A percentile compares a stretch with the other conserved stretches of the same genome.
These are phyloP conservation scores for Pseudogymnoascus sp. DNA, from an alignment of 2,329 filamentous ascomycete genomes.

Conservation along the genomic window DNA sequence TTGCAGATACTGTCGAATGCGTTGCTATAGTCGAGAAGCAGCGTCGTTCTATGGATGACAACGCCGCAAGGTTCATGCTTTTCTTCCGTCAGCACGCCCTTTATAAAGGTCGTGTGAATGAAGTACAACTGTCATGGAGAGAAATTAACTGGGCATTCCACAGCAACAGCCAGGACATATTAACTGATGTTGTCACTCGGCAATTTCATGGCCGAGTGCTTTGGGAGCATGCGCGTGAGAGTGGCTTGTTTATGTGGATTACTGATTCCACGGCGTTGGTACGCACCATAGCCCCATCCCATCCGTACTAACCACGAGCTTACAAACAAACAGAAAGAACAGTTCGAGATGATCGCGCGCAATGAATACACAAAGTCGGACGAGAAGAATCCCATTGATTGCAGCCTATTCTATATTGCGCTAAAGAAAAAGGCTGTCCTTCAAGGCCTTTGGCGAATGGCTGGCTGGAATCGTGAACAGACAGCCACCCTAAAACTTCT, in stretches of 20 bases:
- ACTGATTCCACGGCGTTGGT: slow-evolving; percentile 69
- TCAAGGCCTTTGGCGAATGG: slow-evolving; percentile 90
- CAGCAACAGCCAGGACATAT: slow-evolving; percentile 78
- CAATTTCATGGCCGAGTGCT: slow-evolving; percentile 72
- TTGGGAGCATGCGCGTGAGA: slow-evolving; percentile 80
- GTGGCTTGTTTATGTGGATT: slow-evolving; percentile 93
- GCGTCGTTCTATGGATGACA: slow-evolving; percentile 80
- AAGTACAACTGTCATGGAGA: slow-evolving; percentile 61
- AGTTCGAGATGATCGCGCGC: slow-evolving; percentile 84
- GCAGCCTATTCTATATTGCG: slow-evolving; percentile 84
- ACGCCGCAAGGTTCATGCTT: slow-evolving; percentile 77
- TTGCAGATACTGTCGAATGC: slow-evolving; percentile 79
- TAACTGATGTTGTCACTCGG: slow-evolving; percentile 71
- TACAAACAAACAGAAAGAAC: slow-evolving; percentile 44
- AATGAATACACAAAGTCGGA: slow-evolving; percentile 89
- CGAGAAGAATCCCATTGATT: slow-evolving; percentile 82
- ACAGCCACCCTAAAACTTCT: slow-evolving; percentile 68
- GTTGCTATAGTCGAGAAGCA: slow-evolving; percentile 78
- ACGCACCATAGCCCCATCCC: slow-evolving; percentile 30
- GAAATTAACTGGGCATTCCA: slow-evolving; percentile 84
- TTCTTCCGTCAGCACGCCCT: slow-evolving; percentile 78
- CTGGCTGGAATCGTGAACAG: slow-evolving; percentile 82
- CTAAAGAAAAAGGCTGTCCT: slow-evolving; percentile 85
- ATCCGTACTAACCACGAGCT: background rate
- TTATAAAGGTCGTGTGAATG: slow-evolving; percentile 54